Evolutionary conservation across 2,329 filamentous ascomycete species (phyloP).

Genomic region (Arthrobotrys iridis): DNA sequence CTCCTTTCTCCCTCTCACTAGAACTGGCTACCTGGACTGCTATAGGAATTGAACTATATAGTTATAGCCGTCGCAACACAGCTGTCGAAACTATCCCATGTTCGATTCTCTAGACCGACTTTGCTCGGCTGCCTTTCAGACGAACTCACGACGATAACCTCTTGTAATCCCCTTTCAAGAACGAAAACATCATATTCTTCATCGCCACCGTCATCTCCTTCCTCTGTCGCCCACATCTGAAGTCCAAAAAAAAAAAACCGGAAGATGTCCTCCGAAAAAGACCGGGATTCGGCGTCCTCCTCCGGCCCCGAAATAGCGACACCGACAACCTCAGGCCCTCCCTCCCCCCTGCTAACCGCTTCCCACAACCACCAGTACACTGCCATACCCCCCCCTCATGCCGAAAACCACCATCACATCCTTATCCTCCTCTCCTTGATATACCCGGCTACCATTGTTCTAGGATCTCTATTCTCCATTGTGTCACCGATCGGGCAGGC

Average conservation of each 20-base stretch:
- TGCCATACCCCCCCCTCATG: neutral
- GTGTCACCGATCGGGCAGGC: constrained; percentile 75
- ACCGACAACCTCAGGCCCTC: constrained; percentile 41
- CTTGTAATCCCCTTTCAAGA: too few relatives aligned
- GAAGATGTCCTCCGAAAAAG: constrained; percentile 47
- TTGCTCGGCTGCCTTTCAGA: neutral
- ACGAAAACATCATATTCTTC: too few relatives aligned
- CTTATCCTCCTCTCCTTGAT: constrained; percentile 68
- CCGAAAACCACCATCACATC: constrained; percentile 38
- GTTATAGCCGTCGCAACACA: neutral
- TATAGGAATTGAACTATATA: too few relatives aligned
- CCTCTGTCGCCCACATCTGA: too few relatives aligned
- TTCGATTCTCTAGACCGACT: neutral
- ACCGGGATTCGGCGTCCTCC: constrained; percentile 42
- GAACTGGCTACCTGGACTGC: too few relatives aligned
- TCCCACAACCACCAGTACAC: constrained; percentile 34
- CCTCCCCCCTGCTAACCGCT: constrained; percentile 30
- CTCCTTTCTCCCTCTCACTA: too few relatives aligned
- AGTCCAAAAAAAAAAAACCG: too few relatives aligned
- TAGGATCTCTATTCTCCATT: constrained; percentile 82
- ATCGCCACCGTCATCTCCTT: too few relatives aligned
- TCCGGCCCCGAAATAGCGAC: constrained; percentile 49
- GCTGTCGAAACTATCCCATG: neutral
- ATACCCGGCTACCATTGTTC: constrained; percentile 80
- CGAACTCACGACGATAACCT: too few relatives aligned